These are phyloP conservation scores for Ambispora gerdemannii DNA, from an alignment of 192 early-diverging fungal genomes.

Conservation along the genomic window DNA sequence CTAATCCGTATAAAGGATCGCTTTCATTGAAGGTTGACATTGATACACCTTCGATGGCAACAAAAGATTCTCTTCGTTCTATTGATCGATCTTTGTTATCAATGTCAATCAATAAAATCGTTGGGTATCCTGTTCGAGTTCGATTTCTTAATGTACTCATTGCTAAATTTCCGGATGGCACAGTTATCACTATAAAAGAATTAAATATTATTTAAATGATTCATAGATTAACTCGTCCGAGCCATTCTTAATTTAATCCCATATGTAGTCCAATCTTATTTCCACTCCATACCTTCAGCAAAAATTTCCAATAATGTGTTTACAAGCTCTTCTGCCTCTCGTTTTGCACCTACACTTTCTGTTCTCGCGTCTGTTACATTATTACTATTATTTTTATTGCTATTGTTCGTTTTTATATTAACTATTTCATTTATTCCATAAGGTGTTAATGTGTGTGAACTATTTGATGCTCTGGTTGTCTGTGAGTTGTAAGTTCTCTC, in stretches of 20 bases:
- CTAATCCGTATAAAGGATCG: slow-evolving; percentile 28
- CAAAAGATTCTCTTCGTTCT: slow-evolving; percentile 13
- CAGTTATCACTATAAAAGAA: slow-evolving; percentile 18
- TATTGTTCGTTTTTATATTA: not conserved
- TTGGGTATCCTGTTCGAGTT: not conserved
- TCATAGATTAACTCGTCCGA: no score
- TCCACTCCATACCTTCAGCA: slow-evolving; percentile 24
- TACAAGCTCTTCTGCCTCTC: slow-evolving; percentile 12
- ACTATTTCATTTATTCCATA: no score
- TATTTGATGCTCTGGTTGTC: not conserved
- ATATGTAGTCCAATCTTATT: no score
- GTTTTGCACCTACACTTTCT: no score
- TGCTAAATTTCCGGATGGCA: slow-evolving; percentile 16
- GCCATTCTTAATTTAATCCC: no score
- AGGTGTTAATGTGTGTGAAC: no score
- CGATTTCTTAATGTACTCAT: not conserved
- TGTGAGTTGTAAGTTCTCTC: slow-evolving; percentile 15
- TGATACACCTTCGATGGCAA: not conserved
- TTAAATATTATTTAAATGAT: no score
- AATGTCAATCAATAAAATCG: slow-evolving; percentile 26
- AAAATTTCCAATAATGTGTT: slow-evolving; percentile 17
- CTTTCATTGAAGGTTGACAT: not conserved
- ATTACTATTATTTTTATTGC: not conserved
- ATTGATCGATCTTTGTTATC: slow-evolving; percentile 19
- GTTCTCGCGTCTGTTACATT: not conserved